Evolutionary conservation across 352 stramenopile genomes (phyloP), one percentile per base, ranked within the genome.

Genomic region (Phytopythium sindhum): DNA sequence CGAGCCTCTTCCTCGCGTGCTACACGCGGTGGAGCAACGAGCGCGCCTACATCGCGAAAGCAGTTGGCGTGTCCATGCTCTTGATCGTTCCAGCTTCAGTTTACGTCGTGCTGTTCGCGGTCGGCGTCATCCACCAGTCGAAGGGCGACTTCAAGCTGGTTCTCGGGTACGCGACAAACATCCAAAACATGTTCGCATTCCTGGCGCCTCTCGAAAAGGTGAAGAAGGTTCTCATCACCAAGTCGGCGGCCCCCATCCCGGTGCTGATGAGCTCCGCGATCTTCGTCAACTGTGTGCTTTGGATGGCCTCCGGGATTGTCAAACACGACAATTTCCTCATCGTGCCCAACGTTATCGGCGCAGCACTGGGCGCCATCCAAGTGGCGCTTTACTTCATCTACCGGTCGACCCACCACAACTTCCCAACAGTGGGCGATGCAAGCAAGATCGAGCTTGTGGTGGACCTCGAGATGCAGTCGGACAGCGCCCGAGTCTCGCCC

Each of bases 311-410:
- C 3, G 60, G 35, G 4, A 17, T 66, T 28, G n/a, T 54, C 41
- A 55, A 45, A 1, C 2, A 24, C 28, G 61, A 66, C 44, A 55
- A 59, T 35, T 65, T 59, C 48, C 23, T 59, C 19, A 26, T 59
- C 28, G 59, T 59, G n/a, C 59, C 48, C n/a, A 65, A 65, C 29
- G 47, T 28, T 15, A 45, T 81, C 26, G 71, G 68, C 53, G 26
- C 70, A 21, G 26, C 51, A 24, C 63, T 81, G 14, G 65, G 74
- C 2, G 5, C 28, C 19, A 60, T 78, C 33, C 74, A 86, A 35
- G 44, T 79, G 19, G 21, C 68, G 28, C 60, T 85, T 14, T 82
- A 77, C 60, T 64, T 70, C 14, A 14, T 81, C 0, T 82, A 74
- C 55, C 65, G 53, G 1, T 64, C 64, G 14, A 41, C 26, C 17